Percentiles rank a stretch among this genome's conserved stretches.
Evolutionary conservation across 768 basidiomycete species (phyloP).

Genomic region (Mycena chlorophos): DNA sequence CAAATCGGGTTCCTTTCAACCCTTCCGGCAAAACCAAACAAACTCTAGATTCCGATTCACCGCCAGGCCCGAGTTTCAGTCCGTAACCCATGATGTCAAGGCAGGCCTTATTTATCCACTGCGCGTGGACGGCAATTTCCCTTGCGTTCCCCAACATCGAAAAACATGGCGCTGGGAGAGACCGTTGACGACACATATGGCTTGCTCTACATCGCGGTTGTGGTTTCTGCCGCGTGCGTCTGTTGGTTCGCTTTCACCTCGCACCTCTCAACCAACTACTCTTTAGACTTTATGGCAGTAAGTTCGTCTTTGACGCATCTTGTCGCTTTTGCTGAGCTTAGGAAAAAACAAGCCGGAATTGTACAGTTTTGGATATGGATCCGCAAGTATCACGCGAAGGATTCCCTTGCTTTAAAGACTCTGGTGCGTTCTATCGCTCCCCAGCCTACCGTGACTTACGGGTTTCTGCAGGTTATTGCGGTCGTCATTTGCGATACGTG

Average conservation of each 20-base stretch:
- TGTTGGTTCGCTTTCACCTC: not conserved
- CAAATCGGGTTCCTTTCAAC: too few relatives aligned
- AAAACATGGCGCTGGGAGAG: slow-evolving; percentile 1
- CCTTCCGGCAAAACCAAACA: too few relatives aligned
- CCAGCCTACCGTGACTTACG: not conserved
- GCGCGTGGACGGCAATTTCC: too few relatives aligned
- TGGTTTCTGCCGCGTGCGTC: slow-evolving; percentile 8
- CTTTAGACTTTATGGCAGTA: slow-evolving; percentile 16
- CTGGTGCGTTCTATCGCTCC: slow-evolving; percentile 7
- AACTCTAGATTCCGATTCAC: too few relatives aligned
- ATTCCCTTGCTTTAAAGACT: not conserved
- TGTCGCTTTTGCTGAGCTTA: not conserved
- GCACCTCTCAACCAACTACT: not conserved
- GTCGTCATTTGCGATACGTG: slow-evolving; percentile 16
- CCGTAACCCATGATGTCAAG: too few relatives aligned
- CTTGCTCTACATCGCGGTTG: slow-evolving; percentile 8
- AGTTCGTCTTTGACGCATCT: not conserved
- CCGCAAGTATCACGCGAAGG: slow-evolving; percentile 16
- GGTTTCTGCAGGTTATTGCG: slow-evolving; percentile 5
- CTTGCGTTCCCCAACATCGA: not conserved
- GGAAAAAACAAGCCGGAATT: slow-evolving; percentile 9
- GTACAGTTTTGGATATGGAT: slow-evolving; percentile 22
- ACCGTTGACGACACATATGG: slow-evolving; percentile 19
- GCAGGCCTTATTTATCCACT: too few relatives aligned
- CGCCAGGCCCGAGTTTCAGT: too few relatives aligned